Percentiles rank a stretch among this genome's conserved stretches.
phyloP scores from a whole-genome alignment of 768 basidiomycete genomes.

The Boletus insuetus region DNA sequence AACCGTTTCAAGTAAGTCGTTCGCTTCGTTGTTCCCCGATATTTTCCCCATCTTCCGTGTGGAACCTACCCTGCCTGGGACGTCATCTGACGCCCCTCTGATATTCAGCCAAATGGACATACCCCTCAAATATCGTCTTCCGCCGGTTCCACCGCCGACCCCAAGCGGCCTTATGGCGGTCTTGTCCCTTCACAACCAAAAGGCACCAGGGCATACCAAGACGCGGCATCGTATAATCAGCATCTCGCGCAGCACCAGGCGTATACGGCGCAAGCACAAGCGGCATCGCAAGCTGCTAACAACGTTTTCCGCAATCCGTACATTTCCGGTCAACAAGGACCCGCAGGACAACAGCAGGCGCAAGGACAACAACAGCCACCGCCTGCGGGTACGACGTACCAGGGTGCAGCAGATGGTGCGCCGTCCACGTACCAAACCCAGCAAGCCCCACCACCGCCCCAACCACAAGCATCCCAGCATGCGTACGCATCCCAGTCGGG shows the following conservation, averaged over 20 bases:
- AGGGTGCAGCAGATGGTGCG: conserved; percentile 16
- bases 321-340: conserved; percentile 49
- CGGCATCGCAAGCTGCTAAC: conserved; percentile 67
- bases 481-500: conserved; percentile 26
- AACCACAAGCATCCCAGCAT: conserved; percentile 21
- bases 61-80: neutral
- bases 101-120: conserved; percentile 51
- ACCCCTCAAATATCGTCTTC: conserved; percentile 27
- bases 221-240: conserved; percentile 92
- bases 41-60: neutral
- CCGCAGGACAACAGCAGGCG: conserved; percentile 32
- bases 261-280: conserved; percentile 84
- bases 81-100: conserved; percentile 4
- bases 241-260: conserved; percentile 93
- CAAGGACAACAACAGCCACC: conserved; percentile 12
- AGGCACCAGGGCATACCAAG: conserved; percentile 81
- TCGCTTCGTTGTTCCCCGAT: neutral
- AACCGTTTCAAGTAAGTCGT: conserved; percentile 71
- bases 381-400: conserved; percentile 19
- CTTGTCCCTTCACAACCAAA: conserved; percentile 87
- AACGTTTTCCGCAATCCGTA: conserved; percentile 79
- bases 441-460: conserved; percentile 30
- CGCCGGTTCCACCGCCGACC: conserved; percentile 45
- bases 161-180: conserved; percentile 91
- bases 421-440: conserved; percentile 21